Evolutionary conservation across 345 rosid genomes (phyloP).

Genomic region (Brassica juncea): DNA sequence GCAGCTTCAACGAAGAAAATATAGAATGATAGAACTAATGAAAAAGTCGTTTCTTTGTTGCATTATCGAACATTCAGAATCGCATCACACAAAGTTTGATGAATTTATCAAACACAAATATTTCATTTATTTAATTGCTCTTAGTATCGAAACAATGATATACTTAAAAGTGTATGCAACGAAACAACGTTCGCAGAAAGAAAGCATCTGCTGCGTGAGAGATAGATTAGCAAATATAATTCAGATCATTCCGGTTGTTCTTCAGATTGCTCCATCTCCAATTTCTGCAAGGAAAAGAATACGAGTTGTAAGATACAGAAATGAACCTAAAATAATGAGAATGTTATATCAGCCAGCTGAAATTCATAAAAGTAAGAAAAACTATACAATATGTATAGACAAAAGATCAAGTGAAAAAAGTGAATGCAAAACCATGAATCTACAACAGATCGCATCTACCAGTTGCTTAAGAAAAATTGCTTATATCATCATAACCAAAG

Average conservation of each 20-base stretch:
- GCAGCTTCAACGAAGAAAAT: not conserved
- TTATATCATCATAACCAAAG: not conserved
- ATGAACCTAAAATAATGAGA: not conserved
- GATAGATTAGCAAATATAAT: not conserved
- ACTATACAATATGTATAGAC: not conserved
- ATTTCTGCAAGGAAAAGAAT: constrained; percentile 25
- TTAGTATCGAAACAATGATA: constrained; percentile 26
- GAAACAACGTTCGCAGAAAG: constrained; percentile 1
- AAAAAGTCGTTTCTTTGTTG: not conserved
- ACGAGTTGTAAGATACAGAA: not conserved
- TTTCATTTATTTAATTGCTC: constrained; percentile 31
- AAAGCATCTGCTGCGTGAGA: constrained; percentile 19
- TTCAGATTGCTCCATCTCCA: constrained; percentile 36
- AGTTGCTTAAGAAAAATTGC: not conserved
- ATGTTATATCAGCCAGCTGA: not conserved
- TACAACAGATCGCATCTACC: not conserved
- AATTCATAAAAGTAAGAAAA: not conserved
- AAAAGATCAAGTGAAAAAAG: not conserved
- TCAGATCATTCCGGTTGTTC: constrained; percentile 32
- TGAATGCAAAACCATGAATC: not conserved
- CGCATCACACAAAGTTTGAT: constrained; percentile 1
- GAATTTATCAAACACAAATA: not conserved
- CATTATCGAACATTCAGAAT: not conserved
- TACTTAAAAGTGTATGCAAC: constrained; percentile 17
- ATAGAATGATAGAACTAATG: not conserved